Conservation (phyloP, 2,329 filamentous ascomycete genomes). For the Fusarium praegraminearum region DNA sequence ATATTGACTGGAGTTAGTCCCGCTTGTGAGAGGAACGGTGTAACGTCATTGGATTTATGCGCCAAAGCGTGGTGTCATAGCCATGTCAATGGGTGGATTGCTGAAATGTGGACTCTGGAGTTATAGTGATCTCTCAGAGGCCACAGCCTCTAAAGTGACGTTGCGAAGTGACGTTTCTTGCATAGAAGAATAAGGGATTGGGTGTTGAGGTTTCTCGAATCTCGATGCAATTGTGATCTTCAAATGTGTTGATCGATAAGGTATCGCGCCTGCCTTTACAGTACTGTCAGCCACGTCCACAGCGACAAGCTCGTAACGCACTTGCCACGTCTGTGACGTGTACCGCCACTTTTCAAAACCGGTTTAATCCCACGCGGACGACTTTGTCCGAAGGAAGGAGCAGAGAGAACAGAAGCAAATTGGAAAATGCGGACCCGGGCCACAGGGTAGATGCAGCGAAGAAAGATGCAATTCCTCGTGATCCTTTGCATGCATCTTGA, state of each 20-base stretch:
- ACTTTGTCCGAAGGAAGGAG: slow-evolving; percentile 25
- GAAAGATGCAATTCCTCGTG: slow-evolving; percentile 7
- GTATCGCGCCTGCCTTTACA: slow-evolving; percentile 1
- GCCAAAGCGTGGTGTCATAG: slow-evolving; percentile 36
- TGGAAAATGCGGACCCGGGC: slow-evolving; percentile 11
- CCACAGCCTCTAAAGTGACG: slow-evolving; percentile 18
- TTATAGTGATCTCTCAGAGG: slow-evolving; percentile 23
- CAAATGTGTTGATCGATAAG: slow-evolving; percentile 5
- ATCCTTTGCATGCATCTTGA: slow-evolving; percentile 16
- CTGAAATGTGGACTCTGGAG: slow-evolving; percentile 34
- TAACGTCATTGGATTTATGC: slow-evolving; percentile 39
- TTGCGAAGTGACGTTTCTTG: slow-evolving; percentile 32
- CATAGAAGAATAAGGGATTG: slow-evolving; percentile 22
- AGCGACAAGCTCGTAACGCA: slow-evolving; percentile 16
- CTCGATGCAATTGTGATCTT: slow-evolving; percentile 36
- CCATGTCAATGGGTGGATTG: slow-evolving; percentile 33
- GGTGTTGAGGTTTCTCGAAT: slow-evolving; percentile 22
- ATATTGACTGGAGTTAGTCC: slow-evolving; percentile 35
- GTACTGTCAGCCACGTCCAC: slow-evolving; percentile 26
- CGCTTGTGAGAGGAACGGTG: slow-evolving; percentile 30
- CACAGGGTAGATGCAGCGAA: slow-evolving; percentile 14
- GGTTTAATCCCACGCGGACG: slow-evolving; percentile 29
- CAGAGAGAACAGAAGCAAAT: slow-evolving; percentile 7
- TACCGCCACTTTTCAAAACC: slow-evolving; percentile 34
- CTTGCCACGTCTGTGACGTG: slow-evolving; percentile 36